These are phyloP conservation scores for Cryptococcus sp. DNA, from an alignment of 1,284 basidiomycete genomes.

Conservation along the genomic window DNA sequence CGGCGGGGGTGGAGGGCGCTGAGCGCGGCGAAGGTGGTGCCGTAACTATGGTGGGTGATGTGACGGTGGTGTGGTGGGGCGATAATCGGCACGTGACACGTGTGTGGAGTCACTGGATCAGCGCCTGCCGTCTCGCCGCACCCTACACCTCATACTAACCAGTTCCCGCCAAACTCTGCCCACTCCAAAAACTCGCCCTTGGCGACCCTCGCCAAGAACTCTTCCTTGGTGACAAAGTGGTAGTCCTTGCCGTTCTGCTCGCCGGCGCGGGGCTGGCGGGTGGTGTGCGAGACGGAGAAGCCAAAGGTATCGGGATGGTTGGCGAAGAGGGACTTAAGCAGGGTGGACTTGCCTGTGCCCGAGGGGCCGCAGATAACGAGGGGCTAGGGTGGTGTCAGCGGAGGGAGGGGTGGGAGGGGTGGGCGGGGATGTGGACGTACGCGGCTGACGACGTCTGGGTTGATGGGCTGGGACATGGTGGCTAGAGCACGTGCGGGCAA, in stretches of 20 bases:
- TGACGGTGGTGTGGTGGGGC: neutral
- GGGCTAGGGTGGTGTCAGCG: constrained; percentile 50
- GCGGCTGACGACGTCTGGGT: constrained; percentile 28
- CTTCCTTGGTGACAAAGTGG: constrained; percentile 51
- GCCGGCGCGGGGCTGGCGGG: constrained; percentile 57
- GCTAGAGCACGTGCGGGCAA: neutral
- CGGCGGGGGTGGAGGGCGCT: constrained; percentile 59
- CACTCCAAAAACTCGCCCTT: constrained; percentile 60
- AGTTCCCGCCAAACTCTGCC: constrained; percentile 82
- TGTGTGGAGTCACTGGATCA: neutral
- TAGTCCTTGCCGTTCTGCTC: constrained; percentile 13
- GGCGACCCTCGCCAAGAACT: constrained; percentile 55
- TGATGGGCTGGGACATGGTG: constrained; percentile 18
- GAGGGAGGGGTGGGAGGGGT: neutral
- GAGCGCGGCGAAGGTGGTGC: constrained; percentile 75
- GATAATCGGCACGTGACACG: neutral
- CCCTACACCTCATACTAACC: constrained; percentile 51
- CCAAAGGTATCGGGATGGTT: constrained; percentile 84
- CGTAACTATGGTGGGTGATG: constrained; percentile 56
- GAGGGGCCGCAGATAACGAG: constrained; percentile 62
- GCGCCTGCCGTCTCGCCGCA: neutral
- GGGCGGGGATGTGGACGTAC: constrained; percentile 5
- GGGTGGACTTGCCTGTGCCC: constrained; percentile 22
- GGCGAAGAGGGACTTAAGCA: constrained; percentile 72
- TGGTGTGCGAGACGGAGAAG: constrained; percentile 96